Base-by-base conservation (phyloP, 148 eudicot species). In the Amaranthus hypochondriacus region DNA sequence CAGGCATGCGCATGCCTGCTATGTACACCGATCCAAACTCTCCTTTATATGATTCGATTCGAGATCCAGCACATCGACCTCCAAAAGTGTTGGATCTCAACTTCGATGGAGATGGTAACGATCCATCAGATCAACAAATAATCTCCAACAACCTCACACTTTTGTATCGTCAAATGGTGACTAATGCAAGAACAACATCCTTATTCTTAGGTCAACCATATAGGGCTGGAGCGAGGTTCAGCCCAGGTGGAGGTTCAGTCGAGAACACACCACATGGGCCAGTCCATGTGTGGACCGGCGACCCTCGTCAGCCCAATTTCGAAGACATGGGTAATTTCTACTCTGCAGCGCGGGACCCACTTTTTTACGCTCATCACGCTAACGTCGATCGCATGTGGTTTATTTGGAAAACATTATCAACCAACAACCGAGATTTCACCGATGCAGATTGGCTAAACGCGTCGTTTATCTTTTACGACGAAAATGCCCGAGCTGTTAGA, bases 241-340 rank as follows among this genome's bases (percentile, higher is more conserved):
- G 68, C 49, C 92, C 85, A 0, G 92, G 98, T 4, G 66, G 75
- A 1, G 98, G 97, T 0, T 80, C 88, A 2, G 6, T 93, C 1
- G 98, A 93, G 84, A 77, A 72, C 51, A 48, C 76, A 50, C 97
- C 98, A 1, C 98, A 93, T n/a, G 90, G 90, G 3, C 79, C 95
- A 6, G 77, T 93, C 60, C 97, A 91, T 42, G 39, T 81, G 3
- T 91, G 97, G 97, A 65, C 87, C 6, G 95, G 95, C 4, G 90
- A 91, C 49, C 69, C 69, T 0, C 43, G 70, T 72, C 92, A 86
- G 67, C 87, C 89, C 7, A 82, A 84, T 6, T 48, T 73, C 2
- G 98, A 93, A 78, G 79, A 93, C 77, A 91, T 91, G 98, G 98
- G 98, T 3, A 87, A 83, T 79, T 91, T 93, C 70, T 93, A 91